Evolutionary conservation across 2,329 filamentous ascomycete genomes (phyloP), one percentile per base, ranked within the genome.

Genomic region (Sarocladium brachiariae): DNA sequence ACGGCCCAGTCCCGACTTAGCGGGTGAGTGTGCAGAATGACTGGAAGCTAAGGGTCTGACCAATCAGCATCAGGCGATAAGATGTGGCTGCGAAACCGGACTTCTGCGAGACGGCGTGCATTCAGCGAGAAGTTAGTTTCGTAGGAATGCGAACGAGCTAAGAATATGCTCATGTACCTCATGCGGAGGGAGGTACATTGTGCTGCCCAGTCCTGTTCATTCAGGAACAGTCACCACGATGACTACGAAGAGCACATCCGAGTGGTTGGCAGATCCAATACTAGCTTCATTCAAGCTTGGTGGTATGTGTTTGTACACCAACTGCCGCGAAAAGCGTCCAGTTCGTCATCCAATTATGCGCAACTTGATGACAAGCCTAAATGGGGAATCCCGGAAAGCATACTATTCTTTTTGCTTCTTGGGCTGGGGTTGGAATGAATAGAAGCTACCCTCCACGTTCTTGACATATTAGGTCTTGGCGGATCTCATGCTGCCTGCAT

Each of bases 51-150:
- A 13, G 21, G 19, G 3, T n/a, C 16, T 19, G 19, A 16, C 43
- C 43, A 47, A 47, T 47, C 43, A 47, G 43, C 27, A 9, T 10
- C 7, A 47, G 19, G 43, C 43, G 43, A 47, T 47, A 47, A 47
- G 43, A 47, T 47, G 43, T 14, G 21, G 25, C 25, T 47, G 43
- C 43, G 43, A 47, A 47, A 47, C 43, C 43, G 43, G 43, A 47
- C 25, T 16, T 11, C 10, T 14, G 14, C 27, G 43, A 33, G 25
- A 47, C n/a, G 43, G 25, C 19, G 24, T 33, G 43, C 4, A 13
- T 7, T 9, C 3, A 33, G 27, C 16, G 14, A 25, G 6, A 39
- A 39, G 16, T 39, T 39, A 39, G 35, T 39, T 39, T 21, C 16
- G 19, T 21, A 21, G 37, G 16, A 41, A 41, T 30, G 21, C 21